phyloP scores from a whole-genome alignment of 768 basidiomycete genomes.

The Clavaria fumosa region DNA sequence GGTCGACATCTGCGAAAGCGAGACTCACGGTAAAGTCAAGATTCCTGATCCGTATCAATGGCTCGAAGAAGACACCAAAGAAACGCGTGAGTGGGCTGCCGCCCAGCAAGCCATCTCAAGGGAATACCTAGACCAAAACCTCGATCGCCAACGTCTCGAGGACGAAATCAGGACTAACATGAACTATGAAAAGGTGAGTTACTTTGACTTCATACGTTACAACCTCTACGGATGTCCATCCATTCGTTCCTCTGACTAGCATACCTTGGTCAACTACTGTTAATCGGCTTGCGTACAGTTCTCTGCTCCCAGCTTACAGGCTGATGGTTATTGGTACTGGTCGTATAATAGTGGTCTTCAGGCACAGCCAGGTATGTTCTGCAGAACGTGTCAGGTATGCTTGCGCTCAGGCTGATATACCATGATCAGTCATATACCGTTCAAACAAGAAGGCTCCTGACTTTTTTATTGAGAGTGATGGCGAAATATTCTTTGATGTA shows the following conservation, averaged over 20 bases:
- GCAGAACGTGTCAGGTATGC: neutral
- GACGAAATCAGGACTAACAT: constrained; percentile 34
- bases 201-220: neutral
- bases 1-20: constrained; percentile 54
- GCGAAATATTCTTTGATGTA: constrained; percentile 73
- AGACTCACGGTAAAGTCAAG: constrained; percentile 39
- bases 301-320: constrained; percentile 40
- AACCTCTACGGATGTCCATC: neutral
- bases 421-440: constrained; percentile 42
- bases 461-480: constrained; percentile 34
- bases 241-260: neutral
- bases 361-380: constrained; percentile 35
- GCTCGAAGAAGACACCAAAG: constrained; percentile 48
- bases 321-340: constrained; percentile 72
- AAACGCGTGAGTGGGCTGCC: constrained; percentile 51
- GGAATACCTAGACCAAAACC: constrained; percentile 43
- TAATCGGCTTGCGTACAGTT: constrained; percentile 31
- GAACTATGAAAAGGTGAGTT: constrained; percentile 28
- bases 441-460: constrained; percentile 35
- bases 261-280: constrained; percentile 3
- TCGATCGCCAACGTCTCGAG: constrained; percentile 43
- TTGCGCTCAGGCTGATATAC: neutral
- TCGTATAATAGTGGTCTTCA: constrained; percentile 65
- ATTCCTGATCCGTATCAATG: constrained; percentile 63
- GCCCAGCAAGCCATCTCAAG: constrained; percentile 46